Base-by-base conservation (phyloP, 306 rosid genomes). In the Trifolium dubium region DNA sequence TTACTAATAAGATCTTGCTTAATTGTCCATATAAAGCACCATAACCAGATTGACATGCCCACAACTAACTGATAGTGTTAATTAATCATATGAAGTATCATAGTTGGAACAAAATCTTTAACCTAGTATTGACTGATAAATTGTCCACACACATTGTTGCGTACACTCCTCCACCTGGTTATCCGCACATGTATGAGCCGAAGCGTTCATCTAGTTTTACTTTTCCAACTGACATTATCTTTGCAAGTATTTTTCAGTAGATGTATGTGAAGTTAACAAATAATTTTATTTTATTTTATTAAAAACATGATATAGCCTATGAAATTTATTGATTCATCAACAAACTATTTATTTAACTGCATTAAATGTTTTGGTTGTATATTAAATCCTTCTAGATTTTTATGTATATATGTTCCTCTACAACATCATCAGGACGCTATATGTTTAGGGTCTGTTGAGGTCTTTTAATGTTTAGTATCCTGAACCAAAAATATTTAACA, bases 401-500 rank as follows among this genome's bases (percentile, higher is more conserved):
- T 31, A n/a, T 75, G 35, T 63, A 43, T 11, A 67, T 11, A 67
- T 68, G 14, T 19, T n/a, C 46, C 62, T 72, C 5, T 67, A 28
- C 40, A 53, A 2, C 17, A 8, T 75, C 5, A 41, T 8, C 60
- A 4, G 14, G 54, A 44, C 32, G 47, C 30, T 15, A 35, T 18
- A 54, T 35, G 47, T 35, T 62, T 62, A 60, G 14, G 10, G 61
- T 30, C 15, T 13, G 56, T 31, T 15, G 23, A 77, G 60, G 53
- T 59, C 49, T 35, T 70, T 9, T 46, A 30, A 30, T 59, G 64
- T 65, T 66, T 11, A 4, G 47, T 8, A 31, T 59, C 19, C 13
- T 76, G 71, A 61, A 31, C 10, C 19, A 3, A 40, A 47, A 37
- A 4, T 59, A 7, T 58, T 59, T 62, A 7, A 18, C 49, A 59